Evolutionary conservation across 805 yeast genomes (phyloP), one percentile per base, ranked within the genome.

Genomic region (Saccharomycopsis guyanensis): DNA sequence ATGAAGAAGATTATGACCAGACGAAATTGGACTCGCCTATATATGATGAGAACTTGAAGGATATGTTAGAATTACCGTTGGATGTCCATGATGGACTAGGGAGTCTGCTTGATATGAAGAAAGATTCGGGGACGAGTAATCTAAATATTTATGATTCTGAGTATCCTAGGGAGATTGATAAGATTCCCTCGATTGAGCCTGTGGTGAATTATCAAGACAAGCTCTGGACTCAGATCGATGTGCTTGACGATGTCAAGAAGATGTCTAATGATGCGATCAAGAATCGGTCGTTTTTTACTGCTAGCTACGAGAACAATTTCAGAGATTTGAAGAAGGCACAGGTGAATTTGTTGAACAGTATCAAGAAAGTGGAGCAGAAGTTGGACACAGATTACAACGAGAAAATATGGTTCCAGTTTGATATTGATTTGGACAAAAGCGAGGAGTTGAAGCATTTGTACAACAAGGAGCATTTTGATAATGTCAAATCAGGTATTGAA

Each of bases 201-300:
- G 68, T 70, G 40, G 80, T 76, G 18, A 80, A 84, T 45, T 67
- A 75, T 50, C 88, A 80, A 63, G 95, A 86, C 62, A 72, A 74
- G 56, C 68, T 86, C 39, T 89, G 95, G 95, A 80, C 91, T 4
- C 94, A 86, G 55, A 80, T 88, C 42, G 95, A 85, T 56, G 82
- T 85, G 0, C 69, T 91, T 52, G 89, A 86, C 53, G 95, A 86
- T 53, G 93, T 87, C 5, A 73, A 75, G 47, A 69, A 68, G 43
- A 70, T 82, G 68, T 77, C 86, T 1, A 56, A 57, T 15, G 68
- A 71, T 36, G 71, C 72, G 3, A 56, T 64, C 39, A 54, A 56
- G 53, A 71, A 61, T 41, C 71, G 70, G 36, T 69, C 72, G n/a
- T 74, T 68, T 56, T 78, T 79, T 57, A 74, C 73, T 46, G 67